These are phyloP conservation scores for Lasiodiplodia theobromae DNA, from an alignment of 2,329 filamentous ascomycete genomes.

Conservation along the genomic window DNA sequence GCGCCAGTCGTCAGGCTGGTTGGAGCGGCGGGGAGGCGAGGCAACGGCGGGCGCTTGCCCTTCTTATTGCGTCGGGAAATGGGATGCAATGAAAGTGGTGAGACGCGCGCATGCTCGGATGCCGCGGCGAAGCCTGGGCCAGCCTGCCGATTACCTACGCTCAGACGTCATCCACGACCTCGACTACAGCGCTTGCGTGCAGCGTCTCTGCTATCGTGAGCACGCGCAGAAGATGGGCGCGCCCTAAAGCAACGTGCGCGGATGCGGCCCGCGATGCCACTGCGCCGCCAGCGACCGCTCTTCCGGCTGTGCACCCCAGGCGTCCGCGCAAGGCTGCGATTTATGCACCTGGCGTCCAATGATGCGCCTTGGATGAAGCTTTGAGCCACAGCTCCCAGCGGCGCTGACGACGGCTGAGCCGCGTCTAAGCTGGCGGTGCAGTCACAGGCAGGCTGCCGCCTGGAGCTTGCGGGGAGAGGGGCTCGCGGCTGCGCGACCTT, in stretches of 20 bases:
- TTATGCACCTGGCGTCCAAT: conserved; percentile 1
- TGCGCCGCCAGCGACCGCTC: background rate
- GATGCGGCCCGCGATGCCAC: background rate
- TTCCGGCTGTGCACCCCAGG: conserved; percentile 10
- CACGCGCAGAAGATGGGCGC: background rate
- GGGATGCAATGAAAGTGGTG: conserved; percentile 25
- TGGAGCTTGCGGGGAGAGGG: conserved; percentile 12
- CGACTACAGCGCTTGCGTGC: background rate
- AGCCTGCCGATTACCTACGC: background rate
- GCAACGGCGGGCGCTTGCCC: conserved; percentile 19
- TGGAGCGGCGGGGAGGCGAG: conserved; percentile 7
- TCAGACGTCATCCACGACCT: background rate
- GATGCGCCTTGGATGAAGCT: background rate
- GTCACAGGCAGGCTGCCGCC: conserved; percentile 16
- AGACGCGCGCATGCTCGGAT: conserved; percentile 17
- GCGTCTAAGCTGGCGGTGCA: conserved; percentile 14
- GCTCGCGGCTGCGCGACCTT: background rate
- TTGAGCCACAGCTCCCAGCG: conserved; percentile 13
- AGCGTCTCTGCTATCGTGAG: background rate
- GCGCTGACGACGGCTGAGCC: conserved; percentile 15
- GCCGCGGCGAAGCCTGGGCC: conserved; percentile 22
- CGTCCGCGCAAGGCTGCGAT: conserved; percentile 3
- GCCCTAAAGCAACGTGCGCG: background rate
- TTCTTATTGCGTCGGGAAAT: conserved; percentile 21
- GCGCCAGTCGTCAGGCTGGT: conserved; percentile 6